These are phyloP conservation scores for Triticum timopheevii DNA, from an alignment of 176 grass and related monocot species.

Conservation along the genomic window DNA sequence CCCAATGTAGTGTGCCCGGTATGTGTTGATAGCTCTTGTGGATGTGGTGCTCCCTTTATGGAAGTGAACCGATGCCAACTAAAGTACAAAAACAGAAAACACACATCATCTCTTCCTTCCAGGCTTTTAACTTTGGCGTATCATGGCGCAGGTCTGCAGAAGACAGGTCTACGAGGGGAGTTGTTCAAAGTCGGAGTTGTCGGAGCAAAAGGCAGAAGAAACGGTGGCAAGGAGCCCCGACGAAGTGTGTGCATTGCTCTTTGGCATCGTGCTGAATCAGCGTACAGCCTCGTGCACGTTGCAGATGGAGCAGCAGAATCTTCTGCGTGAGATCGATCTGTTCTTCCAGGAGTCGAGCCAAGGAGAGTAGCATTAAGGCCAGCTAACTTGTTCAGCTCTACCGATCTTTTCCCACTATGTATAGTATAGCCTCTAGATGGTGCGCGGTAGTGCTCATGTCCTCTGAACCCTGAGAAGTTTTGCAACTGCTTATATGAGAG, in stretches of 20 bases:
- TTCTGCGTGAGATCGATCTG: conserved; percentile 67
- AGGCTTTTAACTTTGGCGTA: not conserved
- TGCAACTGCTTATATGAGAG: not conserved
- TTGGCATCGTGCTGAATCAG: conserved; percentile 51
- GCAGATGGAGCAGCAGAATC: conserved; percentile 48
- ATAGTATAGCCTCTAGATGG: not conserved
- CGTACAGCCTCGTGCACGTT: not conserved
- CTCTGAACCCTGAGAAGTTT: not conserved
- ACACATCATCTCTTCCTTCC: not conserved
- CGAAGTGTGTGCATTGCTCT: conserved; percentile 48
- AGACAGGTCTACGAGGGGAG: conserved; percentile 64
- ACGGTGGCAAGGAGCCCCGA: conserved; percentile 8
- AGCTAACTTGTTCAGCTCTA: not conserved
- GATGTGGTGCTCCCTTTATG: not conserved
- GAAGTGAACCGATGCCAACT: not conserved
- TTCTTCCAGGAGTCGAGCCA: conserved; percentile 65
- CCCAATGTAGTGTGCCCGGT: not conserved
- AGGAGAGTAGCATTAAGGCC: conserved; percentile 30
- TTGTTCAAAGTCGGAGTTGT: conserved; percentile 35
- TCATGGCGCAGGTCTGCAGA: conserved; percentile 56
- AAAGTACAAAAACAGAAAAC: not conserved
- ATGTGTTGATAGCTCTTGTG: not conserved
- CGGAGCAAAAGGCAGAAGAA: conserved; percentile 28
- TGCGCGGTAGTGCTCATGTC: not conserved
- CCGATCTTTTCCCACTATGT: not conserved